Base-by-base conservation (phyloP, 257 asterid species). In the Catharanthus roseus region DNA sequence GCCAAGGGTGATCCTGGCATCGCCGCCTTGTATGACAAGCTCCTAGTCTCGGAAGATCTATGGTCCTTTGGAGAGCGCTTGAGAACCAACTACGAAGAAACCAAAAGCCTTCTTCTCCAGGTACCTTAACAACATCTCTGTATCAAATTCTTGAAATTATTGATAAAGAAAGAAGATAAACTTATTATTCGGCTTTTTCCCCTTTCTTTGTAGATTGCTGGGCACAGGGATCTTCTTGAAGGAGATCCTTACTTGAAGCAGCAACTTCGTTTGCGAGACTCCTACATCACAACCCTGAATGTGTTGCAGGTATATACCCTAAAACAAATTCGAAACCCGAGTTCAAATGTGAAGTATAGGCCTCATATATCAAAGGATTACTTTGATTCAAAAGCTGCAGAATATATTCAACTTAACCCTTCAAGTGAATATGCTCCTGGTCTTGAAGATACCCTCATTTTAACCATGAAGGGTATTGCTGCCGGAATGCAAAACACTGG, bases 401-500 rank as follows among this genome's bases (percentile, higher is more conserved):
- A 81, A 58, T 80, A 78, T 3, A 71, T 81, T 64, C 68, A 54
- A 45, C 82, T 85, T 57, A 85, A 85, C 47, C 89, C 89, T 0
- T 64, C 78, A 6, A 78, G 82, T 18, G 89, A 85, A 1, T 83
- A 85, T 16, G 87, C 89, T 65, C 87, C 89, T 11, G 89, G 89
- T 4, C 56, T 81, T 76, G 89, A 82, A 61, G 89, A 85, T 28
- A 81, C 89, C 29, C 82, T 85, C 74, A 83, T 85, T 79, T 68
- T 85, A 81, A 82, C 87, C 67, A 85, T 85, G 85, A 85, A 85
- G 66, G 89, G 89, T 38, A 80, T 85, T 56, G 87, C 89, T 33
- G 89, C 89, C 50, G 89, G 89, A 57, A 60, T 85, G 86, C 84
- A 83, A 79, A 85, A 85, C 62, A 85, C 89, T 16, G 89, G 89